Evolutionary conservation across 345 rosid genomes (phyloP).

Genomic region (Linum trigynum): DNA sequence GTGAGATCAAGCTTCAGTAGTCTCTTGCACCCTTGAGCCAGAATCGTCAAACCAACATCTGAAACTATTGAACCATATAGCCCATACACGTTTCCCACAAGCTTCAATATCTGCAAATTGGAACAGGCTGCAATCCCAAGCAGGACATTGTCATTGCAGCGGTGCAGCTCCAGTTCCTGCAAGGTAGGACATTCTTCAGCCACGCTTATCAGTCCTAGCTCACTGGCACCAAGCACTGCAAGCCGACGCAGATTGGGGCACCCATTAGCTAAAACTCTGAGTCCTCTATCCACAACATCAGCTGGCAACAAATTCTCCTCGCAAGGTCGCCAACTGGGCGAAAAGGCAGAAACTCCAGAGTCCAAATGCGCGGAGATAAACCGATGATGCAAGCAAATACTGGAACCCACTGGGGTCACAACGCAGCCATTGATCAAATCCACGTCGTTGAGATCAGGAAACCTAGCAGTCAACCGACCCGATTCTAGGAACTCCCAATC

Average conservation of each 20-base stretch:
- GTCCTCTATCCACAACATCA: constrained; percentile 31
- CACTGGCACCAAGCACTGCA: constrained; percentile 6
- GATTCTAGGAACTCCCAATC: constrained; percentile 27
- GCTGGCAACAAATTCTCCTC: constrained; percentile 55
- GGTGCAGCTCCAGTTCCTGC: constrained; percentile 10
- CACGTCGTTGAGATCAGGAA: constrained; percentile 21
- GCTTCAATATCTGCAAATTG: constrained; percentile 5
- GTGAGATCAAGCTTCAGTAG: constrained; percentile 8
- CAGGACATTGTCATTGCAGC: constrained; percentile 19
- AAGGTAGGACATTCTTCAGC: constrained; percentile 3
- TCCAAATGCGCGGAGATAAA: constrained; percentile 11
- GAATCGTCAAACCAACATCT: constrained; percentile 7
- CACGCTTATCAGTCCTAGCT: constrained; percentile 1
- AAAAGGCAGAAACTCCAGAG: constrained; percentile 16
- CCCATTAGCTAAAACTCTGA: constrained; percentile 13
- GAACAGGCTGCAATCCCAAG: constrained; percentile 5
- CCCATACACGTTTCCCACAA: constrained; percentile 2
- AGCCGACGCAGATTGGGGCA: constrained; percentile 7
- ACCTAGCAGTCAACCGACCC: constrained; percentile 19
- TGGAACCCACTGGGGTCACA: constrained; percentile 10
- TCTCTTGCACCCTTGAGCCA: constrained; percentile 10
- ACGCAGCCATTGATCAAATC: constrained; percentile 21
- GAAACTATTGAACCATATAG: constrained; percentile 1
- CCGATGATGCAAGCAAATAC: constrained; percentile 17
- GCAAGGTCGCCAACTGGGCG: constrained; percentile 17